These are phyloP conservation scores for Ehretia macrophylla DNA, from an alignment of 257 asterid genomes.

Conservation along the genomic window DNA sequence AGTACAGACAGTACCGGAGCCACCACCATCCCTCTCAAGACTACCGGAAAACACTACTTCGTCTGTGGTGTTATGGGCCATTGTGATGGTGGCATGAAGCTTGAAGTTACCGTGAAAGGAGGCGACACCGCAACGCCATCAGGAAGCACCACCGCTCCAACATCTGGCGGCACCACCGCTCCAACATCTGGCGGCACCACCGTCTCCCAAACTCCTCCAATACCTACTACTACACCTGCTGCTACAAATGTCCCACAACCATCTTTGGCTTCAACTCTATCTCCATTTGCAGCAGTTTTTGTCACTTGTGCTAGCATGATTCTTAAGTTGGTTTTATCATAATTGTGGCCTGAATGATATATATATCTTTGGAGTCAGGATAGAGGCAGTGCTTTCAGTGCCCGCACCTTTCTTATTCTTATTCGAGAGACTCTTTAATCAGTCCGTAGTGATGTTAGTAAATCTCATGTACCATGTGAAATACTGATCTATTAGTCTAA, in stretches of 20 bases:
- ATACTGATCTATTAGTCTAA: too few relatives aligned
- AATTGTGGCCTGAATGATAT: neutral
- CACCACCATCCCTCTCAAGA: conserved; percentile 53
- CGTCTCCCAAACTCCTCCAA: conserved; percentile 17
- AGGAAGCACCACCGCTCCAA: conserved; percentile 17
- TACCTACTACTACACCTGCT: neutral
- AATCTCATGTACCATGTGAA: too few relatives aligned
- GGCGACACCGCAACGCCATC: conserved; percentile 16
- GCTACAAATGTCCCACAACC: conserved; percentile 11
- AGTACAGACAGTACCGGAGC: conserved; percentile 69
- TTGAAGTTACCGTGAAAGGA: conserved; percentile 33
- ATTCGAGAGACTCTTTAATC: too few relatives aligned
- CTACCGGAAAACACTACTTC: conserved; percentile 60
- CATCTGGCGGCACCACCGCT: too few relatives aligned
- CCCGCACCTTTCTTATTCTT: too few relatives aligned
- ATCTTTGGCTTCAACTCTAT: conserved; percentile 25
- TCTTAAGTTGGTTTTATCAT: conserved; percentile 18
- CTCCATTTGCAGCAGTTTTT: conserved; percentile 26
- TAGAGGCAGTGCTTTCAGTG: conserved; percentile 55
- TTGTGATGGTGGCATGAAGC: conserved; percentile 69
- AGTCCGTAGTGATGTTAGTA: too few relatives aligned
- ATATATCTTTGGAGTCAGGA: conserved; percentile 44
- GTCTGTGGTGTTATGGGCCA: conserved; percentile 61
- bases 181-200: conserved; percentile 12
- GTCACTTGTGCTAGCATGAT: conserved; percentile 7